phyloP scores from a whole-genome alignment of 2,329 filamentous ascomycete genomes.

The Verticillium dahliae region DNA sequence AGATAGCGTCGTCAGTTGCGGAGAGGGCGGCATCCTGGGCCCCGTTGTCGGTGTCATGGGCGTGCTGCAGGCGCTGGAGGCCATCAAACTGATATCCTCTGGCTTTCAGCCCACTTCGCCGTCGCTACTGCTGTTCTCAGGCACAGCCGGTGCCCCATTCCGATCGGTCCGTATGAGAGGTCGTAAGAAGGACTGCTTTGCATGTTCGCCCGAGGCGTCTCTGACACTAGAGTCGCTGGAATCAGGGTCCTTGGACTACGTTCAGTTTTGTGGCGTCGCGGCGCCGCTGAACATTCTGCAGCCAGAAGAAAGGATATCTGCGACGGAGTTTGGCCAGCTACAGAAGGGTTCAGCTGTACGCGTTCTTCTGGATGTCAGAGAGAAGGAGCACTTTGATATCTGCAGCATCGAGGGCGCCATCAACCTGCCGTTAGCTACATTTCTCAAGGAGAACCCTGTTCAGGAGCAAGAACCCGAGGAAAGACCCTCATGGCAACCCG shows the following conservation, averaged over 20 bases:
- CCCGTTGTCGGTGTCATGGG: constrained; percentile 94
- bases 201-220: constrained; percentile 60
- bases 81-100: constrained; percentile 70
- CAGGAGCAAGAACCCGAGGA: constrained; percentile 9
- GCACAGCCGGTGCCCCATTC: constrained; percentile 44
- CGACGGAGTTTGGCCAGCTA: constrained; percentile 46
- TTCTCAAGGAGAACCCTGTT: constrained; percentile 42
- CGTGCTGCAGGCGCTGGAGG: constrained; percentile 82
- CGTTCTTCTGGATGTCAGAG: constrained; percentile 74
- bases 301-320: constrained; percentile 62
- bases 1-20: constrained; percentile 76
- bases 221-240: constrained; percentile 58
- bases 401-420: constrained; percentile 69
- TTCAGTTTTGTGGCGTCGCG: constrained; percentile 72
- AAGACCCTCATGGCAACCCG: constrained; percentile 29
- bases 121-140: constrained; percentile 43
- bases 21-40: constrained; percentile 87
- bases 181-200: constrained; percentile 64
- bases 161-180: constrained; percentile 68
- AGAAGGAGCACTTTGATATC: constrained; percentile 78
- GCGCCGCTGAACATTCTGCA: constrained; percentile 48
- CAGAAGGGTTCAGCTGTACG: constrained; percentile 25
- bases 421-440: constrained; percentile 56
- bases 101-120: constrained; percentile 18
- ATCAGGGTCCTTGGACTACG: constrained; percentile 70